Evolutionary conservation across 2,329 filamentous ascomycete genomes (phyloP).

Genomic region (Arthrinium puccinioides): DNA sequence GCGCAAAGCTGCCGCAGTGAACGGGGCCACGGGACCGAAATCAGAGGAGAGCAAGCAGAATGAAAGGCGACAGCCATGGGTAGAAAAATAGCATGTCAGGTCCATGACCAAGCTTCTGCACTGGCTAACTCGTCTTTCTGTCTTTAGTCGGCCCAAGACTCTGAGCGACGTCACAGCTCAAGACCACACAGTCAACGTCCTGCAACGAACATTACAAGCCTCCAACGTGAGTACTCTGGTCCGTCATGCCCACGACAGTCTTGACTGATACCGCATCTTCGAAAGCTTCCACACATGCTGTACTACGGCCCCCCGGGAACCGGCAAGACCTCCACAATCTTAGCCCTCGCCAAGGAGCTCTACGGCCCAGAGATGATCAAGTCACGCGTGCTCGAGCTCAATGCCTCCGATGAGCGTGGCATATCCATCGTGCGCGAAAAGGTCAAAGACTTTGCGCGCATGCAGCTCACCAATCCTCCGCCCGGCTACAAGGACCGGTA

Average conservation of each 20-base stretch:
- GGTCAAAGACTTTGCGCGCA: constrained; percentile 95
- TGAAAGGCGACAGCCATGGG: constrained; percentile 79
- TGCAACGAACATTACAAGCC: constrained; percentile 87
- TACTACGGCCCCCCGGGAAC: constrained; percentile 98
- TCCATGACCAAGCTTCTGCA: no score
- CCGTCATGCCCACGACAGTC: neutral
- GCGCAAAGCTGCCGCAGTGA: constrained; percentile 70
- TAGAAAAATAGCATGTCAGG: constrained; percentile 76
- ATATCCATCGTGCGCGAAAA: constrained; percentile 96
- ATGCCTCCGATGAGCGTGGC: constrained; percentile 96
- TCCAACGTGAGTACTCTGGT: constrained; percentile 75
- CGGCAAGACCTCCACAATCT: constrained; percentile 95
- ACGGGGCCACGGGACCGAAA: constrained; percentile 58
- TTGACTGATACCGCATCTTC: constrained; percentile 7
- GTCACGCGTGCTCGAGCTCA: constrained; percentile 93
- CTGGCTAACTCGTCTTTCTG: constrained; percentile 20
- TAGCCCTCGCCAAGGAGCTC: constrained; percentile 93
- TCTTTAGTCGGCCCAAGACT: constrained; percentile 75
- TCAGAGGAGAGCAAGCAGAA: constrained; percentile 55
- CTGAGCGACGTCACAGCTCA: constrained; percentile 93
- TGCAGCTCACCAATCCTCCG: constrained; percentile 82
- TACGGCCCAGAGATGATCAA: constrained; percentile 93
- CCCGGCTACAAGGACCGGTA: constrained; percentile 63
- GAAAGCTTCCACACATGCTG: constrained; percentile 92
- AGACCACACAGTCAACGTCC: constrained; percentile 91